Conservation (phyloP, 2,329 filamentous ascomycete species). For the Colletotrichum trifolii region DNA sequence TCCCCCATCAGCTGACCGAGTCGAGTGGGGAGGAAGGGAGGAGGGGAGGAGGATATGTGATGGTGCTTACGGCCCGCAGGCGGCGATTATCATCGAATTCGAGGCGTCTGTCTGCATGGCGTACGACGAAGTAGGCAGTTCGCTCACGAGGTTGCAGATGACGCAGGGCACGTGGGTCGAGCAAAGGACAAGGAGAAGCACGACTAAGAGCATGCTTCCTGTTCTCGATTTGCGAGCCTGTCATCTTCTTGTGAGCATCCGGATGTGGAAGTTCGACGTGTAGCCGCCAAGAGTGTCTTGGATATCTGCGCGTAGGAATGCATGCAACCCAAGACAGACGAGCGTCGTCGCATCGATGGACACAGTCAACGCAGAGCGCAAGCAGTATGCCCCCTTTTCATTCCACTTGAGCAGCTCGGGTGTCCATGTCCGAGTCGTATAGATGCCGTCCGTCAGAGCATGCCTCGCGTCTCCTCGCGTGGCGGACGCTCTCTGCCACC, state of each 20-base stretch:
- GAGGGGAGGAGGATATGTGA: too few relatives aligned
- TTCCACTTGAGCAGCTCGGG: too few relatives aligned
- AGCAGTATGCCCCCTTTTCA: too few relatives aligned
- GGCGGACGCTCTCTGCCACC: not conserved
- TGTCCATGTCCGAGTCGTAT: too few relatives aligned
- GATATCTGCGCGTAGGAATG: not conserved
- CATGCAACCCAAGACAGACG: conserved; percentile 19
- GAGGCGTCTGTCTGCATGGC: not conserved
- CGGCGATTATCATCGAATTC: not conserved
- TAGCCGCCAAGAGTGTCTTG: conserved; percentile 17
- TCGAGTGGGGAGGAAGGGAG: not conserved
- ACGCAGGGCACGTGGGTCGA: conserved; percentile 5
- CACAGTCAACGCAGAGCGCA: too few relatives aligned
- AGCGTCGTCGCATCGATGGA: not conserved
- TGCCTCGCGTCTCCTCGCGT: not conserved
- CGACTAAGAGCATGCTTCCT: conserved; percentile 7
- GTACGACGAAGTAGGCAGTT: not conserved
- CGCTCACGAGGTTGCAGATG: conserved; percentile 10
- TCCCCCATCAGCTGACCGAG: conserved; percentile 14
- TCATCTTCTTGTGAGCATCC: conserved; percentile 23
- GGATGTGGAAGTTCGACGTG: conserved; percentile 23
- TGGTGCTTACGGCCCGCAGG: too few relatives aligned
- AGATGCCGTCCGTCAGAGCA: too few relatives aligned
- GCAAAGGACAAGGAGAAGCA: conserved; percentile 1
- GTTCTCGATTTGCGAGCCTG: conserved; percentile 16